A percentile compares a stretch with the other conserved stretches of the same genome.
These are phyloP conservation scores for Pisolithus sp. DNA, from an alignment of 768 basidiomycete genomes.

Conservation along the genomic window DNA sequence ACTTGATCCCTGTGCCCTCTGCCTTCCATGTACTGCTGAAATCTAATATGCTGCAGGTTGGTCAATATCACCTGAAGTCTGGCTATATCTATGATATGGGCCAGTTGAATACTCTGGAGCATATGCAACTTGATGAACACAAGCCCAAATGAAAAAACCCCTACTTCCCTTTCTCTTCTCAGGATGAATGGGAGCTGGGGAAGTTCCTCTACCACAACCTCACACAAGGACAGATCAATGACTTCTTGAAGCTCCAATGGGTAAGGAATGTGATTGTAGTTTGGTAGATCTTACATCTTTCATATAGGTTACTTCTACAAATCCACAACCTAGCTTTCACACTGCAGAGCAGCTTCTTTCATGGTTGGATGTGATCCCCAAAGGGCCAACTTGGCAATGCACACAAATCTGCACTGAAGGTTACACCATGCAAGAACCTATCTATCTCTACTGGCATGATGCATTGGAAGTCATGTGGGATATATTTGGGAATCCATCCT, in stretches of 20 bases:
- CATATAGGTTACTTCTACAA: neutral
- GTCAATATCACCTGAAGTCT: neutral
- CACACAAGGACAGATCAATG: neutral
- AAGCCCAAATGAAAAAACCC: neutral
- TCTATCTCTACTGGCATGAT: neutral
- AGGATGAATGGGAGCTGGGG: neutral
- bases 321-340: neutral
- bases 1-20: neutral
- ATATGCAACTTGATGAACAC: neutral
- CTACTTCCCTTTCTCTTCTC: neutral
- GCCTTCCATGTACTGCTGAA: neutral
- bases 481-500: neutral
- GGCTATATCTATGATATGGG: neutral
- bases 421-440: neutral
- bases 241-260: neutral
- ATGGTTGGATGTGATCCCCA: neutral
- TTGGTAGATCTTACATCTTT: neutral
- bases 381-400: neutral
- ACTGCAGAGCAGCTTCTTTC: neutral
- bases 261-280: neutral
- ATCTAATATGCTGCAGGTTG: neutral
- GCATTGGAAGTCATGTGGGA: neutral
- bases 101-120: neutral
- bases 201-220: neutral
- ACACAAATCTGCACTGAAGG: neutral